Evolutionary conservation across 768 basidiomycete species (phyloP).

Genomic region (Amanita phalloides): DNA sequence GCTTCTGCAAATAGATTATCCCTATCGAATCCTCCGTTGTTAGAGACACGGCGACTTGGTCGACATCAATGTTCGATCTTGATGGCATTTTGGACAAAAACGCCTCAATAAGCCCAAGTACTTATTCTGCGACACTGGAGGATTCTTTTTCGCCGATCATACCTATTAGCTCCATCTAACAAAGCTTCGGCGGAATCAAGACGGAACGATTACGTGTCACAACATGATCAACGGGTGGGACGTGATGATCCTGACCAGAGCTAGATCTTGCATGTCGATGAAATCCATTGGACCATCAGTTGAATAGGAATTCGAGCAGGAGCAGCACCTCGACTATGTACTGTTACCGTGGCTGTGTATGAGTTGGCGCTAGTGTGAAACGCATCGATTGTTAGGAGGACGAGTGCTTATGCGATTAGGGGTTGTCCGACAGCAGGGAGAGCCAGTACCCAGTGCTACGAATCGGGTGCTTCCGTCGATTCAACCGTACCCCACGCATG

Average conservation of each 20-base stretch:
- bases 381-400: constrained; percentile 36
- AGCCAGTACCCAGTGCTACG: neutral
- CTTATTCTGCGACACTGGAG: constrained; percentile 14
- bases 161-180: constrained; percentile 9
- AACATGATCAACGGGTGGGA: too few species aligned
- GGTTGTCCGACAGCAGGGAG: constrained; percentile 7
- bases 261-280: constrained; percentile 10
- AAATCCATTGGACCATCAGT: constrained; percentile 9
- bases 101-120: neutral
- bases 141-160: constrained; percentile 18
- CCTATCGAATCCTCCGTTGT: constrained; percentile 7
- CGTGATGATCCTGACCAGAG: constrained; percentile 11
- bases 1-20: constrained; percentile 11
- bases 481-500: constrained; percentile 71
- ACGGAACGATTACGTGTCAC: neutral
- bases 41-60: neutral
- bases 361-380: constrained; percentile 29
- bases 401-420: constrained; percentile 39
- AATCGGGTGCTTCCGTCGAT: constrained; percentile 3
- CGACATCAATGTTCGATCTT: constrained; percentile 10
- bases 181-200: neutral
- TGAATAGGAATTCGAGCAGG: constrained; percentile 33
- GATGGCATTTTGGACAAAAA: constrained; percentile 7
- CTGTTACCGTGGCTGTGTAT: constrained; percentile 29
- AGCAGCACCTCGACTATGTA: constrained; percentile 34